Percentiles rank a stretch among this genome's conserved stretches.
Evolutionary conservation across 441 rosid genomes (phyloP).

Genomic region (Erodium texanum): DNA sequence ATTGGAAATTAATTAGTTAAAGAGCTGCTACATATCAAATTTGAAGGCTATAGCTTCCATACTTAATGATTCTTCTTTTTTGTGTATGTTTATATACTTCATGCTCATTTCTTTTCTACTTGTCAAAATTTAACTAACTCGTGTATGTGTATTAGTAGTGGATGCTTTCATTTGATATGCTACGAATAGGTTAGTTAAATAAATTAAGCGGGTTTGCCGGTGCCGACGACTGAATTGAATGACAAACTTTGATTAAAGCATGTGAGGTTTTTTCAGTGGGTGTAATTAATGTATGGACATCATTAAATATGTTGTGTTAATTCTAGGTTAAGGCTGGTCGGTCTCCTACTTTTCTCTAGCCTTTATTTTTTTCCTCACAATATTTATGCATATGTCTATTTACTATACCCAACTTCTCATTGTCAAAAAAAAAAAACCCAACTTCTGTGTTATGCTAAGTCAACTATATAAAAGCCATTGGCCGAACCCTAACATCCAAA

Average conservation of each 20-base stretch:
- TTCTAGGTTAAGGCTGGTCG: background rate
- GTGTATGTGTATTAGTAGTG: too few species aligned
- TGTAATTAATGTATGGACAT: background rate
- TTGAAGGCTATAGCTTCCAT: slow-evolving; percentile 3
- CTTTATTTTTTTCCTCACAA: too few species aligned
- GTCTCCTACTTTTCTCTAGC: background rate
- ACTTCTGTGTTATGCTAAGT: too few species aligned
- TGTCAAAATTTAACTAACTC: background rate
- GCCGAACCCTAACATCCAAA: too few species aligned
- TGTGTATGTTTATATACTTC: background rate
- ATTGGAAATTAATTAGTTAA: background rate
- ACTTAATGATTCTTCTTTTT: background rate
- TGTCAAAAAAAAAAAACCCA: too few species aligned
- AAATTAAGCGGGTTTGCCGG: slow-evolving; percentile 1
- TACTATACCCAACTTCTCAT: too few species aligned
- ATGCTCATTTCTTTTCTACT: background rate
- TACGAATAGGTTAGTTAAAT: background rate
- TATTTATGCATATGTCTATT: too few species aligned
- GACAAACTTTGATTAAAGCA: background rate
- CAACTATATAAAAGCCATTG: too few species aligned
- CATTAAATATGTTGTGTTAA: background rate
- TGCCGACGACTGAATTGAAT: background rate
- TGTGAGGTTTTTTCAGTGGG: background rate
- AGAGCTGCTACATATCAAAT: background rate
- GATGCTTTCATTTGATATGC: too few species aligned